phyloP scores from a whole-genome alignment of 2,329 filamentous ascomycete genomes.

The Claviceps pazoutovae region DNA sequence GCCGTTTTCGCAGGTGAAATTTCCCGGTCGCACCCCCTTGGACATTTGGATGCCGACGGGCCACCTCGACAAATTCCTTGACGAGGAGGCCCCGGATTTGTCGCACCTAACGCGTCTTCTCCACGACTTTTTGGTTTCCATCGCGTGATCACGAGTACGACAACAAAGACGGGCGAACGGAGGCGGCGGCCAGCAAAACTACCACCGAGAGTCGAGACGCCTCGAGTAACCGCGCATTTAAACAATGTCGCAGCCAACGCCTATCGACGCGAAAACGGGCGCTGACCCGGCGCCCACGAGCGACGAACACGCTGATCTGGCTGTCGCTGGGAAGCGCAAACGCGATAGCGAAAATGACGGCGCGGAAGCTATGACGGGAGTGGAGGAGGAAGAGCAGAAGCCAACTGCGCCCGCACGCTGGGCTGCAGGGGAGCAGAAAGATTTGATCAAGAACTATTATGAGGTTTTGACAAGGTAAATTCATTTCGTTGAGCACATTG shows the following conservation, averaged over 20 bases:
- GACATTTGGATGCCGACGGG: conserved; percentile 18
- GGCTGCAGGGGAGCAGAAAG: conserved; percentile 17
- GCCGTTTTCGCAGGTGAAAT: conserved; percentile 9
- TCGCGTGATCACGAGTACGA: conserved; percentile 25
- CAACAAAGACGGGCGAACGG: neutral
- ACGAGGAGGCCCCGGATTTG: conserved; percentile 25
- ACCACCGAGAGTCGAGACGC: conserved; percentile 2
- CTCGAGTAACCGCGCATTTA: conserved; percentile 9
- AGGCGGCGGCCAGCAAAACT: conserved; percentile 20
- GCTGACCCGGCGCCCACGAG: conserved; percentile 20
- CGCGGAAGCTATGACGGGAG: conserved; percentile 15
- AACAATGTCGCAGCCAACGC: conserved; percentile 28
- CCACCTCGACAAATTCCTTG: conserved; percentile 18
- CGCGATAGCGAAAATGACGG: conserved; percentile 36
- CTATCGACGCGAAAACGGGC: conserved; percentile 26
- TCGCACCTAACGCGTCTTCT: conserved; percentile 23
- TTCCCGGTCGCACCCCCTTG: conserved; percentile 15
- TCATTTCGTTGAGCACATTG: conserved; percentile 2
- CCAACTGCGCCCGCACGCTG: conserved; percentile 11
- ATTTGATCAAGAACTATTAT: conserved; percentile 25
- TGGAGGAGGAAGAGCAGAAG: conserved; percentile 15
- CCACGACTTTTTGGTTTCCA: conserved; percentile 11
- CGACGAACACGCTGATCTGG: conserved; percentile 16
- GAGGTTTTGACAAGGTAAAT: conserved; percentile 25
- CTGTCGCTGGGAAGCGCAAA: conserved; percentile 40